Conservation (phyloP, 1,139 yeast species). For the Diutina pseudorugosa region DNA sequence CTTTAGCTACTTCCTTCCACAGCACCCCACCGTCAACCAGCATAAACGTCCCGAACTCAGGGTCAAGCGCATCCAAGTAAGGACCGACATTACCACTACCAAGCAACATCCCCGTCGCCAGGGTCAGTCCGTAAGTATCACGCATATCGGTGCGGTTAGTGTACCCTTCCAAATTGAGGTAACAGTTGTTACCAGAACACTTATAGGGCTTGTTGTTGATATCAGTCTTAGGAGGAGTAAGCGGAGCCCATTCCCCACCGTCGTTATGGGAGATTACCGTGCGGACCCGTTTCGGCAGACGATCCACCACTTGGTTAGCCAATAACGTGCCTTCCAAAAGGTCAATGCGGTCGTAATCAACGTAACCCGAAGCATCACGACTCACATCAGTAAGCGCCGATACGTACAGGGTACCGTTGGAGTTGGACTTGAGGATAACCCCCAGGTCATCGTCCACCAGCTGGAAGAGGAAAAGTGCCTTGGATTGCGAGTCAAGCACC, state of each 20-base stretch:
- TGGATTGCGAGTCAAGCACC: conserved; percentile 61
- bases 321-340: conserved; percentile 83
- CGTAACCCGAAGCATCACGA: conserved; percentile 60
- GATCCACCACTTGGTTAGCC: conserved; percentile 50
- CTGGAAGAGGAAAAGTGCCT: conserved; percentile 73
- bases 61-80: conserved; percentile 27
- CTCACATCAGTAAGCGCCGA: conserved; percentile 63
- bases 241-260: conserved; percentile 76
- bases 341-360: conserved; percentile 78
- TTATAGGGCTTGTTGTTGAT: conserved; percentile 44
- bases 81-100: conserved; percentile 90
- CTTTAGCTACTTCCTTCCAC: conserved; percentile 72
- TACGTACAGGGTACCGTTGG: conserved; percentile 91
- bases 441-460: conserved; percentile 71
- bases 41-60: conserved; percentile 56
- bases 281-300: conserved; percentile 39
- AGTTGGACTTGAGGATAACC: conserved; percentile 76
- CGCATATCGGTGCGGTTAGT: conserved; percentile 78
- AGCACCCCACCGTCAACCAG: conserved; percentile 82
- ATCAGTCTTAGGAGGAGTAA: conserved; percentile 57
- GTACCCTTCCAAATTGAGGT: conserved; percentile 80
- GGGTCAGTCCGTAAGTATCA: conserved; percentile 78
- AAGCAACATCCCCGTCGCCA: conserved; percentile 79
- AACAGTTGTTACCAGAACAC: conserved; percentile 50
- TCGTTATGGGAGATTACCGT: conserved; percentile 79